Conservation (phyloP, 1,284 basidiomycete genomes). For the Ceratorhiza oryzae-sativae region DNA sequence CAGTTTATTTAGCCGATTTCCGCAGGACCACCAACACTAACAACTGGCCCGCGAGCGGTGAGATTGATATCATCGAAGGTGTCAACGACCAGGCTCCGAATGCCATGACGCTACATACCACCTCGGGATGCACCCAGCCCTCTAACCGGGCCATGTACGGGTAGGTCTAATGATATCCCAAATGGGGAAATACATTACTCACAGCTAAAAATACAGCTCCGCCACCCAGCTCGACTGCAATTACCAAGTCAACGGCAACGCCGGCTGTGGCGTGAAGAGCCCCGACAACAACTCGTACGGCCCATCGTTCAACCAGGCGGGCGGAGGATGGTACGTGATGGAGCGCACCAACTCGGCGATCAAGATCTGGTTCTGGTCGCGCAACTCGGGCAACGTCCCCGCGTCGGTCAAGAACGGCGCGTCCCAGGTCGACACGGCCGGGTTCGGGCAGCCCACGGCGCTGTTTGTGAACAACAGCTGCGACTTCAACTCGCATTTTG, state of each 20-base stretch:
- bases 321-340: slow-evolving; percentile 69
- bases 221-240: slow-evolving; percentile 60
- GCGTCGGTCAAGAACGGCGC: slow-evolving; percentile 55
- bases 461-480: slow-evolving; percentile 57
- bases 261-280: slow-evolving; percentile 68
- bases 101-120: slow-evolving; percentile 69
- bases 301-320: slow-evolving; percentile 63
- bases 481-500: slow-evolving; percentile 54
- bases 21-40: slow-evolving; percentile 50
- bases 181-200: neutral
- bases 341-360: slow-evolving; percentile 60
- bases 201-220: slow-evolving; percentile 50
- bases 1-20: neutral
- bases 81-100: slow-evolving; percentile 66
- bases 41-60: slow-evolving; percentile 47
- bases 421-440: slow-evolving; percentile 55
- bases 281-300: slow-evolving; percentile 61
- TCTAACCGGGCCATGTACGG: slow-evolving; percentile 58
- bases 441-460: slow-evolving; percentile 59
- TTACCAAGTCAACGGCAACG: slow-evolving; percentile 61
- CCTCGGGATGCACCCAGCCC: slow-evolving; percentile 66
- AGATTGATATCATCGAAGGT: slow-evolving; percentile 73
- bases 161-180: slow-evolving; percentile 50
- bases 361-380: slow-evolving; percentile 68
- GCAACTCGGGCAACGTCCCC: slow-evolving; percentile 55